Percentiles rank a stretch among this genome's conserved stretches.
Evolutionary conservation across 1,284 basidiomycete genomes (phyloP).

Genomic region (Gymnopus androsaceus): DNA sequence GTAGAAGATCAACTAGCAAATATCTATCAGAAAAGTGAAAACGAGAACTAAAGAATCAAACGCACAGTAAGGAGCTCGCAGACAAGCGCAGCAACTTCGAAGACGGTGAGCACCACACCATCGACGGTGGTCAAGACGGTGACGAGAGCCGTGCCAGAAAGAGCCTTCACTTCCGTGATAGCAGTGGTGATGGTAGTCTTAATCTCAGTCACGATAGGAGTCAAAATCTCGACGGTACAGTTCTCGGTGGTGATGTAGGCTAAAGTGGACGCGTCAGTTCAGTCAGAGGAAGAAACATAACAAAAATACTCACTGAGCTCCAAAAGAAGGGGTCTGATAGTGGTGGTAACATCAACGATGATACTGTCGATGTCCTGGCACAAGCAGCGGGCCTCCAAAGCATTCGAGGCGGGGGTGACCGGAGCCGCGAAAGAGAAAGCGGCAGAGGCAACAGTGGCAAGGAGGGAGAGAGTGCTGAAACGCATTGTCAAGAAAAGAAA

Average conservation of each 20-base stretch:
- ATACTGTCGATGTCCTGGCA: constrained; percentile 8
- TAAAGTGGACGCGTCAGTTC: not conserved
- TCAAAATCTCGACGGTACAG: constrained; percentile 10
- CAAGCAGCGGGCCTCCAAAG: constrained; percentile 11
- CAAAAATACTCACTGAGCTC: constrained; percentile 7
- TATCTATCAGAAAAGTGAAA: not conserved
- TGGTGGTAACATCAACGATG: not conserved
- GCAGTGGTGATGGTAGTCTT: not conserved
- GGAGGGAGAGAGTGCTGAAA: constrained; percentile 15
- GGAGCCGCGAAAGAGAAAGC: constrained; percentile 16
- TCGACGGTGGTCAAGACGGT: constrained; percentile 7
- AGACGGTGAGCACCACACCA: constrained; percentile 7
- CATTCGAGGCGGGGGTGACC: constrained; percentile 1
- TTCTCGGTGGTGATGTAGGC: constrained; percentile 15
- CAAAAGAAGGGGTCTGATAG: constrained; percentile 1
- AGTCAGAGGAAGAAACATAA: not conserved
- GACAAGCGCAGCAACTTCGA: constrained; percentile 7
- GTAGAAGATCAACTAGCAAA: constrained; percentile 11
- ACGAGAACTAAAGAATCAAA: not conserved
- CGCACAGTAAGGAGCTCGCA: constrained; percentile 5
- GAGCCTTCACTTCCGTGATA: constrained; percentile 1
- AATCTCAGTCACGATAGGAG: constrained; percentile 7
- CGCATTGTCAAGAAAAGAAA: constrained; percentile 12
- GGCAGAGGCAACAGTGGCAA: constrained; percentile 15
- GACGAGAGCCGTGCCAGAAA: not conserved